Conservation (phyloP, 1,139 yeast species). For the Geotrichum fermentans region DNA sequence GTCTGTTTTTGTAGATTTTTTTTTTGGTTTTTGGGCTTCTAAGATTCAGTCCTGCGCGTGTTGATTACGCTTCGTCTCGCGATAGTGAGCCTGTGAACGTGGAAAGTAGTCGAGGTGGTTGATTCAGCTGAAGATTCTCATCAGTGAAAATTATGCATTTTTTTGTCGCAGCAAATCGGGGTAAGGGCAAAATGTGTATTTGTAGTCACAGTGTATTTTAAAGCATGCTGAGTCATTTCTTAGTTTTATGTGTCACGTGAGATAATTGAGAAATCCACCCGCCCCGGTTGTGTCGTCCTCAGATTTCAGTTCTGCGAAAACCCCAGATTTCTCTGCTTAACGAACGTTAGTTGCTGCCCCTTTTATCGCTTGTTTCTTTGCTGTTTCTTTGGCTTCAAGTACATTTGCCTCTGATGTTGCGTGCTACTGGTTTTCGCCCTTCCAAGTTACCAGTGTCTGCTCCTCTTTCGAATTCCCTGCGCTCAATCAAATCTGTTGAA, state of each 20-base stretch:
- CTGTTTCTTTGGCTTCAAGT: too few relatives aligned
- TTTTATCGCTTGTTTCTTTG: background rate
- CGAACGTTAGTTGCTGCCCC: too few relatives aligned
- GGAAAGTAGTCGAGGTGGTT: too few relatives aligned
- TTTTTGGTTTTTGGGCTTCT: background rate
- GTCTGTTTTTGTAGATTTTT: too few relatives aligned
- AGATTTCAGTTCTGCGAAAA: too few relatives aligned
- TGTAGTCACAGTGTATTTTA: background rate
- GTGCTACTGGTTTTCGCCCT: constrained; percentile 3
- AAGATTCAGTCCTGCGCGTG: background rate
- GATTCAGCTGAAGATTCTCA: too few relatives aligned
- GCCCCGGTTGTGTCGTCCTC: too few relatives aligned
- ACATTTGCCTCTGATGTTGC: constrained; percentile 7
- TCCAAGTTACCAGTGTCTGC: background rate
- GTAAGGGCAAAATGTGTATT: background rate
- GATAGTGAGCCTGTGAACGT: too few relatives aligned
- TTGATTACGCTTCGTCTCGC: too few relatives aligned
- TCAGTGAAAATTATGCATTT: background rate
- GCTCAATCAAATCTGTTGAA: constrained; percentile 1
- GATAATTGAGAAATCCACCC: too few relatives aligned
- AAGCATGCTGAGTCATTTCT: background rate
- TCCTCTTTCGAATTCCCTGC: background rate
- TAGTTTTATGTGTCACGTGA: background rate
- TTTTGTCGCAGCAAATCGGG: background rate
- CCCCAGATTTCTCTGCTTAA: too few relatives aligned